phyloP scores from a whole-genome alignment of 2,329 filamentous ascomycete species.

The Periconia sp. region DNA sequence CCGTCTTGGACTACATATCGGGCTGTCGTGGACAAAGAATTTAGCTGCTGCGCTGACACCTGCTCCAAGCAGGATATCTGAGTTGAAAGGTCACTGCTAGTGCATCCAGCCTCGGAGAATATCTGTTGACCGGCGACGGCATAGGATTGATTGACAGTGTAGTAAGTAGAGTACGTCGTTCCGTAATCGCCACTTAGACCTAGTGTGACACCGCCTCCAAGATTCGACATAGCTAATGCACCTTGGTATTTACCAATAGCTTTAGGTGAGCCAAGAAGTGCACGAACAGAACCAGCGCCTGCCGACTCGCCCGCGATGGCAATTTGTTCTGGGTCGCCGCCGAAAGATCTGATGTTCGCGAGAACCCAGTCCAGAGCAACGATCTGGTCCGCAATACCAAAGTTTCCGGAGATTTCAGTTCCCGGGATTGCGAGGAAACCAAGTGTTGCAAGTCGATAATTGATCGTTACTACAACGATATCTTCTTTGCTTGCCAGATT shows the following conservation, averaged over 20 bases:
- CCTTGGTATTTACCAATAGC: constrained; percentile 56
- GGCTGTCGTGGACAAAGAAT: constrained; percentile 49
- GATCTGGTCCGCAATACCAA: constrained; percentile 59
- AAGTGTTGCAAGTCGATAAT: constrained; percentile 65
- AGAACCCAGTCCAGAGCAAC: constrained; percentile 57
- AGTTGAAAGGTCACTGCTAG: constrained; percentile 49
- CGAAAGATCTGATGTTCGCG: constrained; percentile 54
- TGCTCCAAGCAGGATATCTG: constrained; percentile 62
- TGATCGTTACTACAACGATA: constrained; percentile 65
- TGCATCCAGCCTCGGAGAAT: constrained; percentile 60
- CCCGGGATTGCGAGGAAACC: constrained; percentile 65
- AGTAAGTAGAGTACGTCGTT: constrained; percentile 64
- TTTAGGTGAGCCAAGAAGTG: constrained; percentile 59
- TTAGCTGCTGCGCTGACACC: constrained; percentile 52
- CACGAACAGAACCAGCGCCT: constrained; percentile 62
- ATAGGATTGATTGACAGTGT: constrained; percentile 61
- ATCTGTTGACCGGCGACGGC: constrained; percentile 58
- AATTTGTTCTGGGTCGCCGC: constrained; percentile 54
- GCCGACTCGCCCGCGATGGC: constrained; percentile 57
- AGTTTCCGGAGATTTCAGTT: constrained; percentile 62
- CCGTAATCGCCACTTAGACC: constrained; percentile 64
- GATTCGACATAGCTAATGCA: constrained; percentile 58
- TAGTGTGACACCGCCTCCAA: constrained; percentile 63
- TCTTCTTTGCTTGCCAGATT: constrained; percentile 65
- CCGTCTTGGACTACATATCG: constrained; percentile 66